Conservation (phyloP, 345 rosid genomes). For the Hevea brasiliensis region DNA sequence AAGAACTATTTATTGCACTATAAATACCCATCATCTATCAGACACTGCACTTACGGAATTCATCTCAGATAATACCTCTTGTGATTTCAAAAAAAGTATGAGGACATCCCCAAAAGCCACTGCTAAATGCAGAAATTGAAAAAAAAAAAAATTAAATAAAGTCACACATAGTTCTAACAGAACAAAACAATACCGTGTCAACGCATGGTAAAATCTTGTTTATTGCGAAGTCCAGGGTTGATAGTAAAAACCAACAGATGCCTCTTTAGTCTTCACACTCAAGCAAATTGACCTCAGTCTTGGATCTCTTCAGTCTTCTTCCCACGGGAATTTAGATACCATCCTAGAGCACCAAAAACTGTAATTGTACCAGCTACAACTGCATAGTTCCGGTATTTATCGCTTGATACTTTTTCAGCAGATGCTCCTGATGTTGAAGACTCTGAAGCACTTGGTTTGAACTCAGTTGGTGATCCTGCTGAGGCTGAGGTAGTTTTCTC, state of each 20-base stretch:
- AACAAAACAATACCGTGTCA: not conserved
- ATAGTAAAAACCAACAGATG: not conserved
- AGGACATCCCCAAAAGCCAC: not conserved
- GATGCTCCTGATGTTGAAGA: slow-evolving; percentile 52
- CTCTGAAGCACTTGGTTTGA: slow-evolving; percentile 41
- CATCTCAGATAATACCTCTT: not conserved
- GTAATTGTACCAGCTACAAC: slow-evolving; percentile 77
- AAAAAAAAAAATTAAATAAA: not conserved
- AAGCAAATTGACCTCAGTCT: slow-evolving; percentile 41
- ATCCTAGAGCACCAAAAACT: slow-evolving; percentile 64
- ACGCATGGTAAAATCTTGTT: not conserved
- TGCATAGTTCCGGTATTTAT: slow-evolving; percentile 74
- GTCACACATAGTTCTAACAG: not conserved
- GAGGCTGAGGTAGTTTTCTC: slow-evolving; percentile 48
- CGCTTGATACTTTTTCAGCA: slow-evolving; percentile 62
- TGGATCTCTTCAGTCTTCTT: slow-evolving; percentile 66
- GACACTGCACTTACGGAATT: not conserved
- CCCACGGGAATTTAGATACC: slow-evolving; percentile 75
- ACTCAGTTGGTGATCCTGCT: slow-evolving; percentile 38
- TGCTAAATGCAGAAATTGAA: not conserved
- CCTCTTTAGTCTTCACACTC: slow-evolving; percentile 5
- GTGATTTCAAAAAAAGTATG: not conserved
- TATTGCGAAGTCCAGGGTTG: slow-evolving; percentile 5
- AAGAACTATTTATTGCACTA: too few species aligned
- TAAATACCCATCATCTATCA: too few species aligned